phyloP scores from a whole-genome alignment of 192 early-diverging fungal species.

The Endogone sp. region DNA sequence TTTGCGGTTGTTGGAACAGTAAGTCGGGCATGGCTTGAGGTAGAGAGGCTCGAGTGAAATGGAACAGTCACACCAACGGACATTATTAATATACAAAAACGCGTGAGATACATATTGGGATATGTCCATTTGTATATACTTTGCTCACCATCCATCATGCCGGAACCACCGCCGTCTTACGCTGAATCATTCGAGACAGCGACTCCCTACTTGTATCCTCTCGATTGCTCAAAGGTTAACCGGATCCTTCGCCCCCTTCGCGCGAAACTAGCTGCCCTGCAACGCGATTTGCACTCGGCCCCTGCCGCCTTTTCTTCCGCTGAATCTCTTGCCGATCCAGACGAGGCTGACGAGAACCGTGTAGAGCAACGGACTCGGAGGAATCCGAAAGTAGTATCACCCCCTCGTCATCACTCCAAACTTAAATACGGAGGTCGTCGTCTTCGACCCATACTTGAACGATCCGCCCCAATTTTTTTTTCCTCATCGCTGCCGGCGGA shows the following conservation, averaged over 20 bases:
- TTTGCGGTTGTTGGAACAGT: background rate
- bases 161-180: background rate
- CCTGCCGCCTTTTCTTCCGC: background rate
- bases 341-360: background rate
- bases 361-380: no score
- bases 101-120: background rate
- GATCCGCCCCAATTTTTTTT: background rate
- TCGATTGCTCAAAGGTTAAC: background rate
- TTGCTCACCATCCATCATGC: background rate
- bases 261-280: background rate
- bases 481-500: background rate
- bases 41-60: background rate
- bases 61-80: background rate
- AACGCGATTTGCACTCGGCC: background rate
- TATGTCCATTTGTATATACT: background rate
- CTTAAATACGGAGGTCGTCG: background rate
- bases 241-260: background rate
- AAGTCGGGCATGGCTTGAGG: background rate
- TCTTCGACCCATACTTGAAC: background rate
- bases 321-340: no score
- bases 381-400: background rate
- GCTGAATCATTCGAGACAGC: background rate
- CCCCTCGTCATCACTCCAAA: background rate
- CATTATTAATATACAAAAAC: background rate
- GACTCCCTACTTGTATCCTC: background rate